phyloP scores from a whole-genome alignment of 768 basidiomycete genomes.

The Pleurotus pulmonarius region DNA sequence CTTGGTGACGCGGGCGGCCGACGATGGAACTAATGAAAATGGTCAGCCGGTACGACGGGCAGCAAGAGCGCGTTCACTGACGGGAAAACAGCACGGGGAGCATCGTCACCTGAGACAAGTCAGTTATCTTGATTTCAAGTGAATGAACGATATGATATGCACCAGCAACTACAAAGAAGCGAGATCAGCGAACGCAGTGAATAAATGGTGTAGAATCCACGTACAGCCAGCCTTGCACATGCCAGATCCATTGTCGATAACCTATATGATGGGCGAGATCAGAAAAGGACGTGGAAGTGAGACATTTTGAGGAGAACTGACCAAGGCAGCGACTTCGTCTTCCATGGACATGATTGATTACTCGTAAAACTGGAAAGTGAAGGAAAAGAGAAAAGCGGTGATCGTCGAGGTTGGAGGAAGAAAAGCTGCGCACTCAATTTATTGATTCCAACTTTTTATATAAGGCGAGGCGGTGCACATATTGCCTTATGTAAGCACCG shows the following conservation, averaged over 20 bases:
- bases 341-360: conserved; percentile 54
- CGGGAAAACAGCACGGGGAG: conserved; percentile 93
- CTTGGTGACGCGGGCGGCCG: conserved; percentile 90
- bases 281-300: neutral
- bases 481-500: too few relatives aligned
- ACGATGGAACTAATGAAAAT: conserved; percentile 74
- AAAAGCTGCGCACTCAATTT: neutral
- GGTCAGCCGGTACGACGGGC: neutral
- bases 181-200: conserved; percentile 15
- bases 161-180: conserved; percentile 56
- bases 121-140: conserved; percentile 15
- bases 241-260: conserved; percentile 93
- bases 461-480: conserved; percentile 3
- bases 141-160: conserved; percentile 18
- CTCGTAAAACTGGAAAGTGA: conserved; percentile 6
- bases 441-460: conserved; percentile 4
- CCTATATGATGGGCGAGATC: conserved; percentile 34
- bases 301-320: conserved; percentile 17
- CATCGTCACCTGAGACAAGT: conserved; percentile 66
- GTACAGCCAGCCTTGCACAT: conserved; percentile 99
- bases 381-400: neutral
- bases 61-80: conserved; percentile 40
- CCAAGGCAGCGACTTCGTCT: conserved; percentile 61
- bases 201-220: conserved; percentile 29
- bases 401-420: conserved; percentile 2